phyloP scores from a whole-genome alignment of 495 filamentous ascomycete species.

The Talaromyces thailandensis region DNA sequence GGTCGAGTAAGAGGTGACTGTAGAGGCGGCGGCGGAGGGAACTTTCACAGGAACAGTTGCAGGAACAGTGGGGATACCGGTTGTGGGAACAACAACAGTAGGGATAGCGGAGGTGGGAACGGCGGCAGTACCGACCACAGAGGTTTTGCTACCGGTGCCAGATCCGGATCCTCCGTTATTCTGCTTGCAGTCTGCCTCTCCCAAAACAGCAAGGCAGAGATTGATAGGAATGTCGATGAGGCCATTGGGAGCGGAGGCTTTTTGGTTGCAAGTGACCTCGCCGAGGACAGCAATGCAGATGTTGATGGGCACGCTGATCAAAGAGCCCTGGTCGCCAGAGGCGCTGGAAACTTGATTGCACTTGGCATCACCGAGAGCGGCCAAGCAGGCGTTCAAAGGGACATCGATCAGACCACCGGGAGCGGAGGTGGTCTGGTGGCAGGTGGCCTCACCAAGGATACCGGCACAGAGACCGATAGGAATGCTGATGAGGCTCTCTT shows the following conservation, averaged over 20 bases:
- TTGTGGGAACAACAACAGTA: constrained; percentile 4
- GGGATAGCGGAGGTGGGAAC: neutral
- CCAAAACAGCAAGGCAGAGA: constrained; percentile 20
- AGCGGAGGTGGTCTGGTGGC: constrained; percentile 12
- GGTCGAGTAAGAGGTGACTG: neutral
- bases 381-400: constrained; percentile 18
- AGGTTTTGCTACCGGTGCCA: neutral
- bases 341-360: constrained; percentile 19
- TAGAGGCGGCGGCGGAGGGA: neutral
- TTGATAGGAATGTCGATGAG: constrained; percentile 24
- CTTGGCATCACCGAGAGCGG: constrained; percentile 20
- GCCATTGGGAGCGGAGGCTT: neutral
- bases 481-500: constrained; percentile 16
- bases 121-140: constrained; percentile 1
- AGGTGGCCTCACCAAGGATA: constrained; percentile 19
- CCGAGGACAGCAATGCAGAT: constrained; percentile 21
- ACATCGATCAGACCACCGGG: constrained; percentile 21
- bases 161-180: neutral
- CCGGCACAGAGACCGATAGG: constrained; percentile 18
- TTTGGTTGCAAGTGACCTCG: constrained; percentile 17
- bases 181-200: constrained; percentile 18
- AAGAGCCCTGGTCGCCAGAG: constrained; percentile 11
- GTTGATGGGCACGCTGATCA: constrained; percentile 25
- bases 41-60: neutral
- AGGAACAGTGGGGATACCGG: neutral